Conservation (phyloP, 169 alveolate genomes). For the Besnoitia besnoiti region DNA sequence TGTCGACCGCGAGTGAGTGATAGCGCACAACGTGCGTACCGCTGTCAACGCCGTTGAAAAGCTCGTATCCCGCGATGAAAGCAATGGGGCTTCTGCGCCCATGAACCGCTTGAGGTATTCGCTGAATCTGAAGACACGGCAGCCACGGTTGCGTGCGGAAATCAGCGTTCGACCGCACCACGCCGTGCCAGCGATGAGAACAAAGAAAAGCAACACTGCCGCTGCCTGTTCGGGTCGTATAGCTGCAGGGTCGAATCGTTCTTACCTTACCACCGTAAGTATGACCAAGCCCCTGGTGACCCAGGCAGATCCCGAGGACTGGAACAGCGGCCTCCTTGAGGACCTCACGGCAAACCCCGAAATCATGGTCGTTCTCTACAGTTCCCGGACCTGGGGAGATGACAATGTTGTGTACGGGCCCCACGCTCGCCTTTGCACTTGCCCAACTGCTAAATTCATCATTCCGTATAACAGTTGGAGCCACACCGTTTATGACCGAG, state of each 20-base stretch:
- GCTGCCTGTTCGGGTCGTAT: no score
- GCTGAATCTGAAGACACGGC: constrained; percentile 27
- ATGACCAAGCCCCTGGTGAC: constrained; percentile 69
- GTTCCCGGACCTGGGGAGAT: constrained; percentile 71
- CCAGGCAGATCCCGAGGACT: constrained; percentile 70
- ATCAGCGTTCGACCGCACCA: no score
- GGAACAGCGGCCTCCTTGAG: constrained; percentile 26
- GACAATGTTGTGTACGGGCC: constrained; percentile 43
- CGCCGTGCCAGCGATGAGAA: no score
- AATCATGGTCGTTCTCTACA: constrained; percentile 57
- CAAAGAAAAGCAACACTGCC: neutral
- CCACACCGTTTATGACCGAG: constrained; percentile 27
- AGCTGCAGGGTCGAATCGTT: neutral
- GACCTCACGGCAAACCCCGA: constrained; percentile 48
- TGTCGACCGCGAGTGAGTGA: constrained; percentile 54
- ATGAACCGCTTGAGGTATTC: constrained; percentile 49
- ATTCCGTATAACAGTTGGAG: constrained; percentile 56
- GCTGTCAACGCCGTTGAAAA: constrained; percentile 18
- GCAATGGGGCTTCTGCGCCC: constrained; percentile 55
- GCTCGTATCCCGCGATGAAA: constrained; percentile 31
- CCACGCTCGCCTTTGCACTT: constrained; percentile 19
- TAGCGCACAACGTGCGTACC: constrained; percentile 52
- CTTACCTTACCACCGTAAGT: constrained; percentile 63
- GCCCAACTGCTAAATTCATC: constrained; percentile 43
- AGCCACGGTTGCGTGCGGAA: no score